Base-by-base conservation (phyloP, 148 eudicot species). In the Arbutus unedo region DNA sequence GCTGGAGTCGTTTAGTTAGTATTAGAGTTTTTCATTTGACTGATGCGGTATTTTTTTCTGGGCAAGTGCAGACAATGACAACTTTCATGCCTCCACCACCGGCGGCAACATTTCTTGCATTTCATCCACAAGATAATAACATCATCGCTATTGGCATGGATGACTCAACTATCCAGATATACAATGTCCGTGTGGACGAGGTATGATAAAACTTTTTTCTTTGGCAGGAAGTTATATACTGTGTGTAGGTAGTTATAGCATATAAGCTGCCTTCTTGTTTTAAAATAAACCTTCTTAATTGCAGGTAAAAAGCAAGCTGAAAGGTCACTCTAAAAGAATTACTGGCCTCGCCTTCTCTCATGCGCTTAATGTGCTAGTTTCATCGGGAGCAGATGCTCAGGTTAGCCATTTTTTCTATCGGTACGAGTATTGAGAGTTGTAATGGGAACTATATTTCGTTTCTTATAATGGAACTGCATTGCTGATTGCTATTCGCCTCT, bases 101-200 rank as follows among this genome's bases (percentile, higher is more conserved):
- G 48, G 98, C 97, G 54, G 98, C 98, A 49, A 94, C 98, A 21
- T 96, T 94, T 87, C 90, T 96, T 81, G 96, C 96, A 66, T 94
- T 94, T 79, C 96, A 96, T 86, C 98, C 98, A 43, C 94, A 93
- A 80, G 98, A 96, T 78, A 96, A 96, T 87, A 96, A 96, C 85
- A 93, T 96, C 57, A 94, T 96, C 85, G 98, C 98, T 59, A 92
- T 96, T 83, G 98, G 98, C 81, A 91, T 94, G 96, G 98, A 94
- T 85, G 98, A 96, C 81, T 91, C 98, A 38, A 87, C 95, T 47
- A 96, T 96, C 82, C 96, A 94, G 82, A 94, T 96, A 81, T 96
- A 94, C 84, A 96, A 94, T 79, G 95, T 96, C 80, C 97, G 98
- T 74, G 91, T 93, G 67, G 97, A 93, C 56, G 94, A 94, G 98